Conservation (phyloP, 2,329 filamentous ascomycete species). For the Fusarium multiceps region DNA sequence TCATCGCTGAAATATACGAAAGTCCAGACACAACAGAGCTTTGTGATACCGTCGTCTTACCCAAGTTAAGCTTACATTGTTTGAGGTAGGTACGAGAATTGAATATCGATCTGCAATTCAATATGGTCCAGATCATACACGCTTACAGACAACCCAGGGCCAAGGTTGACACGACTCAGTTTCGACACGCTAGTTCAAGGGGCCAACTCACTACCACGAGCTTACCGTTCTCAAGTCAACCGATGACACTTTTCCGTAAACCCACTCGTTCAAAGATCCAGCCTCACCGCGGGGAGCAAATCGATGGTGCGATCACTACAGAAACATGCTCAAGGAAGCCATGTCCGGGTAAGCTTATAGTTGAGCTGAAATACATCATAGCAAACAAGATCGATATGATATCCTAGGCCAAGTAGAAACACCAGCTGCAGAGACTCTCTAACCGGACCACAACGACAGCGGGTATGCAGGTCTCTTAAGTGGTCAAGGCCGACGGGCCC, state of each 20-base stretch:
- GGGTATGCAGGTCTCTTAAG: constrained; percentile 47
- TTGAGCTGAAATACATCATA: not conserved
- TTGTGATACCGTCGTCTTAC: not conserved
- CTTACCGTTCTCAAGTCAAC: not conserved
- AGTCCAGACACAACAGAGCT: not conserved
- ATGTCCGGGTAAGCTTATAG: not conserved
- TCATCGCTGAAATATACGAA: not conserved
- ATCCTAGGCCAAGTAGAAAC: constrained; percentile 5
- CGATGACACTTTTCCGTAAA: not conserved
- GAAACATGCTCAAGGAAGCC: constrained; percentile 12
- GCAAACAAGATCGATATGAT: constrained; percentile 19
- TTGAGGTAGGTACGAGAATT: not conserved
- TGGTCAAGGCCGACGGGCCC: constrained; percentile 39
- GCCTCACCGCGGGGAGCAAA: constrained; percentile 1
- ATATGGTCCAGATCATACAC: not conserved
- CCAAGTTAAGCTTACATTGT: not conserved
- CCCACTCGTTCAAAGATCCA: constrained; percentile 7
- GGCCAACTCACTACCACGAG: constrained; percentile 9
- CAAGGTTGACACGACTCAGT: constrained; percentile 22
- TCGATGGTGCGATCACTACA: constrained; percentile 2
- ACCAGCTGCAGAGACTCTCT: constrained; percentile 32
- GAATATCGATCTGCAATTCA: not conserved
- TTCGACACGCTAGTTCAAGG: constrained; percentile 17
- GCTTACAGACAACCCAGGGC: not conserved
- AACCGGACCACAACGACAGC: constrained; percentile 34